These are phyloP conservation scores for Dothiorella sarmentorum DNA, from an alignment of 2,329 filamentous ascomycete genomes.

Conservation along the genomic window DNA sequence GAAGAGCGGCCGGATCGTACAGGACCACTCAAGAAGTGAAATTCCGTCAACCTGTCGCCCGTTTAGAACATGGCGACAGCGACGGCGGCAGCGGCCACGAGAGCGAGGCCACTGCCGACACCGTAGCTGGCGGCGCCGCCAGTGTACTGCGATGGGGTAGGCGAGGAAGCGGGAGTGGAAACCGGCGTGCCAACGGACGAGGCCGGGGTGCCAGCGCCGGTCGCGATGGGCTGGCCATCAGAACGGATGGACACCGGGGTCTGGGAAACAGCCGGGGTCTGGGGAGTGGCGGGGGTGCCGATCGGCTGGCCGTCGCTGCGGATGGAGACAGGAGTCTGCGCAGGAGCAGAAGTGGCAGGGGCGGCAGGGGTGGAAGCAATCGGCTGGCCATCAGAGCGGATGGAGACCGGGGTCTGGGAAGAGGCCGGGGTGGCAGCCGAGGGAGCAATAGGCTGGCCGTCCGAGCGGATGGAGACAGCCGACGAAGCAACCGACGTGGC, in stretches of 20 bases:
- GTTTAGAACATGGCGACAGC: conserved; percentile 15
- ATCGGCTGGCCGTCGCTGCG: conserved; percentile 15
- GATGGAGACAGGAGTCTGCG: conserved; percentile 14
- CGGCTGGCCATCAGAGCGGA: conserved; percentile 16
- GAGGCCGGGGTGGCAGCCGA: too few species aligned
- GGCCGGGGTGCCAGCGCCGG: background rate
- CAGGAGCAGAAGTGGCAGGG: background rate
- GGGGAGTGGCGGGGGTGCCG: background rate
- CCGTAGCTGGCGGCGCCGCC: background rate
- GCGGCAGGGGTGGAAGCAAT: conserved; percentile 19
- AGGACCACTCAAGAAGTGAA: conserved; percentile 3
- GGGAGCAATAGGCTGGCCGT: conserved; percentile 11
- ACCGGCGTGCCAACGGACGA: conserved; percentile 16
- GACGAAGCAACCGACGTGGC: background rate
- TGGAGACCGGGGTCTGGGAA: background rate
- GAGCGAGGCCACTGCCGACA: conserved; percentile 10
- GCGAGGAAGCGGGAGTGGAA: conserved; percentile 22
- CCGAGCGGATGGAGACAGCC: conserved; percentile 14
- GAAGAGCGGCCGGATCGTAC: background rate
- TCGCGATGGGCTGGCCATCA: conserved; percentile 20
- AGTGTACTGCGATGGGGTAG: conserved; percentile 20
- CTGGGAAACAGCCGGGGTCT: too few species aligned
- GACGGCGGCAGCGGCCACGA: conserved; percentile 13
- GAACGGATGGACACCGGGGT: background rate
- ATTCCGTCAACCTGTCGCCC: background rate